phyloP scores from a whole-genome alignment of 352 stramenopile genomes.

The Phytophthora cactorum region DNA sequence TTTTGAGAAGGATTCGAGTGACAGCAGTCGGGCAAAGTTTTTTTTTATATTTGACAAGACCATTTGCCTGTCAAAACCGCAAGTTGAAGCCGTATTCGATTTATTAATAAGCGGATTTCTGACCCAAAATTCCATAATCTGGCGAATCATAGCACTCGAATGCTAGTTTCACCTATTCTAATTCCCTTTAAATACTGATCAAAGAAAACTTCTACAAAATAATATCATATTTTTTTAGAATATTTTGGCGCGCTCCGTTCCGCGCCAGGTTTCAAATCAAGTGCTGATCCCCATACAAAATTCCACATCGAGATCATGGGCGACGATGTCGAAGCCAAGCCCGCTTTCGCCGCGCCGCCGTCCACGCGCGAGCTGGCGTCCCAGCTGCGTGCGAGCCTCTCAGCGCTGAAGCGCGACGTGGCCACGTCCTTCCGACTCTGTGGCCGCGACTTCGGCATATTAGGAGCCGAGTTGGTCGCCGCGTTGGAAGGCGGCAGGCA shows the following conservation, averaged over 20 bases:
- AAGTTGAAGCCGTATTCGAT: no score
- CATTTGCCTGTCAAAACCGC: no score
- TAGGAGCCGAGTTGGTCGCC: conserved; percentile 64
- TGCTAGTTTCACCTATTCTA: not conserved
- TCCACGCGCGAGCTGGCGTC: conserved; percentile 27
- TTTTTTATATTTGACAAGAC: no score
- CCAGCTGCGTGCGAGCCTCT: conserved; percentile 52
- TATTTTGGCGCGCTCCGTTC: conserved; percentile 9
- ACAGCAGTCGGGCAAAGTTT: no score
- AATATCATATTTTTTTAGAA: not conserved
- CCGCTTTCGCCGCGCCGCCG: not conserved
- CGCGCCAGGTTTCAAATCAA: conserved; percentile 5
- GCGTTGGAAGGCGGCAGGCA: conserved; percentile 46
- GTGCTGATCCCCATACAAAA: conserved; percentile 3
- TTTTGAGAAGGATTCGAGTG: no score
- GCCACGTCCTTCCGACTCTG: conserved; percentile 72
- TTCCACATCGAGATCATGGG: conserved; percentile 8
- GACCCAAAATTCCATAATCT: no score
- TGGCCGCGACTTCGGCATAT: conserved; percentile 69
- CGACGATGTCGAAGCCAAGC: not conserved
- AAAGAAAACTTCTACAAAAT: not conserved
- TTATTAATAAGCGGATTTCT: no score
- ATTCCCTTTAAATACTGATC: not conserved
- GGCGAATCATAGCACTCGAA: not conserved
- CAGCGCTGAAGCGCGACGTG: conserved; percentile 67